Evolutionary conservation across 139 green algal species (phyloP).

Genomic region (Diplosphaera chodatii): DNA sequence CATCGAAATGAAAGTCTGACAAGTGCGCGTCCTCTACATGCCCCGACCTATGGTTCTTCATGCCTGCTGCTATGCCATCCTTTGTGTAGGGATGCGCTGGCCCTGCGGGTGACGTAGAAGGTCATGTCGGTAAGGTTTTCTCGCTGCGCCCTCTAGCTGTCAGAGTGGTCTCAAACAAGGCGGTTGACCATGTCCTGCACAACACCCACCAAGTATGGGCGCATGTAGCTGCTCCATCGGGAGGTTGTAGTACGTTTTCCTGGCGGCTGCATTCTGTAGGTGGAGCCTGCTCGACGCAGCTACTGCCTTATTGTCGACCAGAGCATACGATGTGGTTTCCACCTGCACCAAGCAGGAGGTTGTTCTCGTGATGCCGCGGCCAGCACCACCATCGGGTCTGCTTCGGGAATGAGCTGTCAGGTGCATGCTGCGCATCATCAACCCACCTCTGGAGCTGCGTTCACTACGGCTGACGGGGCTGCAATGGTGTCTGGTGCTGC

Average conservation of each 20-base stretch:
- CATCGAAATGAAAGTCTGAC: slow-evolving; percentile 69
- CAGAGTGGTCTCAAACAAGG: too few species aligned
- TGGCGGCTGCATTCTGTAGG: slow-evolving; percentile 43
- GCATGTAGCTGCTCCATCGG: slow-evolving; percentile 76
- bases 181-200: neutral
- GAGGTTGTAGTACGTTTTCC: slow-evolving; percentile 72
- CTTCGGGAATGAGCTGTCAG: too few species aligned
- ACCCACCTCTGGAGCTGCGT: neutral
- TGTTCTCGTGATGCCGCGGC: neutral
- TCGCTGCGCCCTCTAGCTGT: too few species aligned
- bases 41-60: slow-evolving; percentile 76
- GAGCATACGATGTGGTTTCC: slow-evolving; percentile 44
- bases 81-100: slow-evolving; percentile 66
- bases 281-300: slow-evolving; percentile 16
- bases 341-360: slow-evolving; percentile 25
- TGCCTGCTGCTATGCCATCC: slow-evolving; percentile 61
- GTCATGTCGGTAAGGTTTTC: too few species aligned
- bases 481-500: neutral
- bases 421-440: neutral
- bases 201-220: slow-evolving; percentile 50
- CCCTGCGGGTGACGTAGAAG: too few species aligned
- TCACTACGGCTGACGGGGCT: neutral
- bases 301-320: slow-evolving; percentile 36
- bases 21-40: slow-evolving; percentile 73
- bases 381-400: too few species aligned